A percentile compares a stretch with the other conserved stretches of the same genome.
phyloP scores from a whole-genome alignment of 2,329 filamentous ascomycete species.

The Colletotrichum plurivorum region DNA sequence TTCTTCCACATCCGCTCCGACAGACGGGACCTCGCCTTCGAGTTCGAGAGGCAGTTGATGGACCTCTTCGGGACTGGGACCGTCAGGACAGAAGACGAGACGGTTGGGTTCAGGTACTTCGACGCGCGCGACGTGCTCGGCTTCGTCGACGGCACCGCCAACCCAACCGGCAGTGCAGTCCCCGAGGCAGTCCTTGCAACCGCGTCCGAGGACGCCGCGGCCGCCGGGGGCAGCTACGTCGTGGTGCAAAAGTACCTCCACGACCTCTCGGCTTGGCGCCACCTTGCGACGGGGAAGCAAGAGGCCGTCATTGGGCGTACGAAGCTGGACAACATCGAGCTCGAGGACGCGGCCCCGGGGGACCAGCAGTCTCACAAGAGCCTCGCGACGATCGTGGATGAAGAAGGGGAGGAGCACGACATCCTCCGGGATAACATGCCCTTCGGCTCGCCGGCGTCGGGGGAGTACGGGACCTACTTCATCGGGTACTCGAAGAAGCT shows the following conservation, averaged over 20 bases:
- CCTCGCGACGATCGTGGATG: conserved; percentile 67
- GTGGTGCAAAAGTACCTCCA: conserved; percentile 73
- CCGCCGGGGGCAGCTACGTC: conserved; percentile 67
- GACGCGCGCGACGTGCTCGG: conserved; percentile 71
- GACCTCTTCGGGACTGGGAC: conserved; percentile 59
- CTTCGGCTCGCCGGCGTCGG: conserved; percentile 66
- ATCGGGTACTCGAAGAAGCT: conserved; percentile 67
- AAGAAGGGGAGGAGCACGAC: conserved; percentile 63
- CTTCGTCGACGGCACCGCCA: conserved; percentile 73
- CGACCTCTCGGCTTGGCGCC: conserved; percentile 62
- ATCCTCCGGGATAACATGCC: conserved; percentile 74
- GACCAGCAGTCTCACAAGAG: conserved; percentile 68
- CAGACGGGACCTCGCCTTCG: conserved; percentile 69
- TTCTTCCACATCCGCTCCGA: conserved; percentile 72
- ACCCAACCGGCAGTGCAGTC: conserved; percentile 64
- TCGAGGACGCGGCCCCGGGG: conserved; percentile 62
- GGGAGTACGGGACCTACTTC: conserved; percentile 71
- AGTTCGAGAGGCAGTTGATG: conserved; percentile 70
- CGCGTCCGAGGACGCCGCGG: conserved; percentile 51
- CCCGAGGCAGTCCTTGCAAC: conserved; percentile 59
- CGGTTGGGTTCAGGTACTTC: conserved; percentile 71
- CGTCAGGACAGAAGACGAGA: conserved; percentile 65
- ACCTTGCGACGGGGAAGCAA: conserved; percentile 64
- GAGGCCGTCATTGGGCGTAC: conserved; percentile 70
- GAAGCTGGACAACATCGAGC: conserved; percentile 70